Evolutionary conservation across 1,139 yeast species (phyloP).

Genomic region (Magnusiomyces paraingens): DNA sequence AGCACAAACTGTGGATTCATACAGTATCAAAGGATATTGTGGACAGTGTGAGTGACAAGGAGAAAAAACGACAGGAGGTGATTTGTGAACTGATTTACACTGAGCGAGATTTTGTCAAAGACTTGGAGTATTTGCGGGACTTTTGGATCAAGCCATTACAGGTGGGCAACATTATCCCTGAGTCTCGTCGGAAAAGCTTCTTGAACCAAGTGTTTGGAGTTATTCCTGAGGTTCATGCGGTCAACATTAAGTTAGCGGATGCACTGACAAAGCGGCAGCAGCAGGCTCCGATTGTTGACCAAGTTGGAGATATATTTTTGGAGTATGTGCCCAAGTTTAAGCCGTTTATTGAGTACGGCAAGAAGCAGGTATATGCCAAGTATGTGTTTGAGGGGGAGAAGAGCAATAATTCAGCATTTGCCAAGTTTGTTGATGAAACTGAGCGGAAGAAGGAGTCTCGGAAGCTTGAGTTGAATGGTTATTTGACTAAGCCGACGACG

Average conservation of each 20-base stretch:
- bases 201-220: slow-evolving; percentile 89
- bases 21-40: slow-evolving; percentile 79
- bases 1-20: slow-evolving; percentile 89
- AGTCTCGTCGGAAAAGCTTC: slow-evolving; percentile 81
- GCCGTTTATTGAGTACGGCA: slow-evolving; percentile 88
- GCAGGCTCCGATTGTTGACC: slow-evolving; percentile 74
- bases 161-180: slow-evolving; percentile 80
- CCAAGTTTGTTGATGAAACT: slow-evolving; percentile 86
- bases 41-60: slow-evolving; percentile 73
- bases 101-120: slow-evolving; percentile 92
- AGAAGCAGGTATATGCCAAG: slow-evolving; percentile 93
- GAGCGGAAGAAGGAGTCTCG: slow-evolving; percentile 85
- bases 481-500: slow-evolving; percentile 90
- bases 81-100: slow-evolving; percentile 92
- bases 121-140: slow-evolving; percentile 86
- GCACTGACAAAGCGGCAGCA: slow-evolving; percentile 87
- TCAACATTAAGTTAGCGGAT: slow-evolving; percentile 80
- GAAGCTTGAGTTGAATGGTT: slow-evolving; percentile 87
- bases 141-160: slow-evolving; percentile 90
- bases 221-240: slow-evolving; percentile 76
- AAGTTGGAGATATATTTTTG: slow-evolving; percentile 80
- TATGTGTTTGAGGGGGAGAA: slow-evolving; percentile 94
- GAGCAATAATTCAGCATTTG: slow-evolving; percentile 81
- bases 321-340: slow-evolving; percentile 83
- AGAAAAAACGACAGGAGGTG: slow-evolving; percentile 89